These are phyloP conservation scores for Rutstroemia sp. DNA, from an alignment of 2,329 filamentous ascomycete species.

Conservation along the genomic window DNA sequence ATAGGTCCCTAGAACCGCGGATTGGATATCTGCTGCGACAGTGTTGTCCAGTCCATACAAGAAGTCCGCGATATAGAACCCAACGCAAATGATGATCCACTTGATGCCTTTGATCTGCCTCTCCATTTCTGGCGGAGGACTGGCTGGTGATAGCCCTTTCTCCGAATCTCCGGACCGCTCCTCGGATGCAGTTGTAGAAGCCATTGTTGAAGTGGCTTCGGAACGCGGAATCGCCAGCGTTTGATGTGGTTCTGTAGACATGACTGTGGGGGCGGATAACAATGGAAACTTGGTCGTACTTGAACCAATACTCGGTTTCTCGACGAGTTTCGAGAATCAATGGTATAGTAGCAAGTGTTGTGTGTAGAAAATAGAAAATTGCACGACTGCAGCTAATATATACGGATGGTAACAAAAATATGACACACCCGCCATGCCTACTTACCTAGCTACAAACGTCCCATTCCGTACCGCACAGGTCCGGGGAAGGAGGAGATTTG, in stretches of 20 bases:
- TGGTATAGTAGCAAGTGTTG: background rate
- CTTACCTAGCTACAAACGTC: background rate
- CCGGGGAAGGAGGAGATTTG: background rate
- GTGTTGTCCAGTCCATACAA: conserved; percentile 10
- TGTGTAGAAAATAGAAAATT: background rate
- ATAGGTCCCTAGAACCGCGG: conserved; percentile 31
- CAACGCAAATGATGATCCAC: conserved; percentile 21
- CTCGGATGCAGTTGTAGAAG: background rate
- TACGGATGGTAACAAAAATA: background rate
- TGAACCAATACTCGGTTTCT: background rate
- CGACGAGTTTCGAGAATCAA: background rate
- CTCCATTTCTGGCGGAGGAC: background rate
- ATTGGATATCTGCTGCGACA: conserved; percentile 39
- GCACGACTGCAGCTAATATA: conserved; percentile 1
- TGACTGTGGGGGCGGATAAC: background rate
- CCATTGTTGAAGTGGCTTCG: background rate
- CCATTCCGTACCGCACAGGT: background rate
- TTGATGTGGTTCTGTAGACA: background rate
- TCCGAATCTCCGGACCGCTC: conserved; percentile 3
- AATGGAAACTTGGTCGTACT: no score
- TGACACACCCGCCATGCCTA: background rate
- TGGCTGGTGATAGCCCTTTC: background rate
- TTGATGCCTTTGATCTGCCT: conserved; percentile 18
- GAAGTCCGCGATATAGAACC: conserved; percentile 2
- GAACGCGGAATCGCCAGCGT: background rate